phyloP scores from a whole-genome alignment of 2,329 filamentous ascomycete species.

The Coniochaeta ligniaria region DNA sequence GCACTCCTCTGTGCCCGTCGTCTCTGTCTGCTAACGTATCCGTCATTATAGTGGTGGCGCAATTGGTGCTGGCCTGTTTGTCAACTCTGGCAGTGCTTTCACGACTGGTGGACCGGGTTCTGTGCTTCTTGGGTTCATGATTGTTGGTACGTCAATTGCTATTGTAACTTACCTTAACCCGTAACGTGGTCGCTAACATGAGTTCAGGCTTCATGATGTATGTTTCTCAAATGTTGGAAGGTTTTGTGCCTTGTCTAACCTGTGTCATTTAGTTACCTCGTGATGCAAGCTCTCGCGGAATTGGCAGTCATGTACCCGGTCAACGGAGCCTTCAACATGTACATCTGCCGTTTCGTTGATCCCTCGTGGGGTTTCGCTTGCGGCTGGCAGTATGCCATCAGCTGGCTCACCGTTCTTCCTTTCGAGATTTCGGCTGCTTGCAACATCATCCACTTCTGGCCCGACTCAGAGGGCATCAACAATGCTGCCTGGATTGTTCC shows the following conservation, averaged over 20 bases:
- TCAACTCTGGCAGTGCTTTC: conserved; percentile 28
- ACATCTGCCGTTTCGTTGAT: conserved; percentile 13
- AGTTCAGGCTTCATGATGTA: conserved; percentile 6
- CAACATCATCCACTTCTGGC: conserved; percentile 40
- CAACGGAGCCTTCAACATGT: conserved; percentile 10
- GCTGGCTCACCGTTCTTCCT: conserved; percentile 6
- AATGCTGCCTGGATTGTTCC: conserved; percentile 38
- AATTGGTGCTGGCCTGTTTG: conserved; percentile 32
- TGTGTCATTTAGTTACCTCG: conserved; percentile 4
- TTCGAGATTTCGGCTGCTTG: conserved; percentile 35
- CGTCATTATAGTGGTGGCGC: conserved; percentile 17
- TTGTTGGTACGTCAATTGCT: conserved; percentile 10
- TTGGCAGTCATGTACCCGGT: conserved; percentile 11
- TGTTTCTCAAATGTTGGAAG: not conserved
- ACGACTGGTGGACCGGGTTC: conserved; percentile 20
- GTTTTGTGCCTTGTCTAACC: conserved; percentile 4
- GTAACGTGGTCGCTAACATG: conserved; percentile 2
- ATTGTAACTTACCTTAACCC: too few relatives aligned
- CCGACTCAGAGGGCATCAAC: conserved; percentile 15
- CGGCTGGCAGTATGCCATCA: conserved; percentile 5
- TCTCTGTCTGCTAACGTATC: not conserved
- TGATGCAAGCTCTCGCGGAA: conserved; percentile 10
- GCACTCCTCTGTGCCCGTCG: conserved; percentile 1
- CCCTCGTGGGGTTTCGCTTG: conserved; percentile 5
- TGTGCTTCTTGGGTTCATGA: conserved; percentile 15